phyloP scores from a whole-genome alignment of 192 early-diverging fungal genomes.

The Coemansia sp. region DNA sequence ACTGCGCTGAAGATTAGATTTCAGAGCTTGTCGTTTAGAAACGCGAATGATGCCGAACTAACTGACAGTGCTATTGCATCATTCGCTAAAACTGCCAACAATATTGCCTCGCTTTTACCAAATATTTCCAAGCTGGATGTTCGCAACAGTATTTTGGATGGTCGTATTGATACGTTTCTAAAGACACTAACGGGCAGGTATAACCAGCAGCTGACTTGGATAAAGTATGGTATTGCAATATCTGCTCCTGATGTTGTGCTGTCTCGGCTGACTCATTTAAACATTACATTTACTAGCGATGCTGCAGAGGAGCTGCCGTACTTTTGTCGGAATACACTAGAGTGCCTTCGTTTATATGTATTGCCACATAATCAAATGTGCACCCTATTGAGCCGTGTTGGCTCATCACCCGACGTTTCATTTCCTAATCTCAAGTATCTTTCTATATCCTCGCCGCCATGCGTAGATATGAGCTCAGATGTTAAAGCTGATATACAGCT shows the following conservation, averaged over 20 bases:
- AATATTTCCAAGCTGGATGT: not conserved
- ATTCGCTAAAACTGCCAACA: not conserved
- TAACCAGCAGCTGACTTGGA: not conserved
- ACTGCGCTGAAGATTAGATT: not conserved
- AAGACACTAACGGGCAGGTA: not conserved
- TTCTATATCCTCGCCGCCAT: not conserved
- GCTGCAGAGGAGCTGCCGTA: not conserved
- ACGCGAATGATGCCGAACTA: not conserved
- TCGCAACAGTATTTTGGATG: not conserved
- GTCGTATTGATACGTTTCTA: not conserved
- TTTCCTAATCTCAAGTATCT: not conserved
- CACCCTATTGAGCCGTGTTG: not conserved
- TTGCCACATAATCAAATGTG: not conserved
- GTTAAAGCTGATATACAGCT: not conserved
- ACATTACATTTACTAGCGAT: not conserved
- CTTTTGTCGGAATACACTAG: not conserved
- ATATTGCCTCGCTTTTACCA: not conserved
- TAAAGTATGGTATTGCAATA: slow-evolving; percentile 1
- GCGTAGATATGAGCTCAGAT: not conserved
- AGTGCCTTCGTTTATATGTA: not conserved
- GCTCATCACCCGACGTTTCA: not conserved
- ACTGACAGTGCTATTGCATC: not conserved
- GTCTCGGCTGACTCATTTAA: not conserved
- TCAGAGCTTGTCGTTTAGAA: not conserved
- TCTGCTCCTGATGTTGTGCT: slow-evolving; percentile 1